These are phyloP conservation scores for Plantago elongata DNA, from an alignment of 257 asterid species.

Conservation along the genomic window DNA sequence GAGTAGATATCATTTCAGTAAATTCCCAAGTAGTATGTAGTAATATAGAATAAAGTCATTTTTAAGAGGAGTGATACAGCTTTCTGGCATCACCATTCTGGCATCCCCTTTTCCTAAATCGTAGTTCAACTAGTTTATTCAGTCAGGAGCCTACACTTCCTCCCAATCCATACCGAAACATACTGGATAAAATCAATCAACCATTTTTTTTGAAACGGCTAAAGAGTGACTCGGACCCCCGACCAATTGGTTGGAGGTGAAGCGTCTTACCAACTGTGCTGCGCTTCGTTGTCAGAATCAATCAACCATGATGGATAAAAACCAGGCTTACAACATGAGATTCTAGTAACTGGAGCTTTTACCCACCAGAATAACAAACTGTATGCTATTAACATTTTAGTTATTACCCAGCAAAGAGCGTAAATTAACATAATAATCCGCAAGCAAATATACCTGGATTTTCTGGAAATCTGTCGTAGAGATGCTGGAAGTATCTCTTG, in stretches of 20 bases:
- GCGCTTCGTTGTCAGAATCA: no score
- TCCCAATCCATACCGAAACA: neutral
- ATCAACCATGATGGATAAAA: neutral
- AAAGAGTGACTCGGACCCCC: no score
- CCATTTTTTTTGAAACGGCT: no score
- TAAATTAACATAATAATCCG: constrained; percentile 2
- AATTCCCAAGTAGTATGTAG: constrained; percentile 6
- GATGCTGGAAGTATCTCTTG: constrained; percentile 36
- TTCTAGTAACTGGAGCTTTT: constrained; percentile 6
- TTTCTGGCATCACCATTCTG: neutral
- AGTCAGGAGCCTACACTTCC: neutral
- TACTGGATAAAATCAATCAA: constrained; percentile 10
- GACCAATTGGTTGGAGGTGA: no score
- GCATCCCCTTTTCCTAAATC: neutral
- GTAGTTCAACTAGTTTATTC: neutral
- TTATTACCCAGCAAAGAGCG: neutral
- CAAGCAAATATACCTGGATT: constrained; percentile 53
- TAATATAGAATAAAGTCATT: no score
- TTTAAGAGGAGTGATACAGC: neutral
- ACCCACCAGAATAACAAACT: constrained; percentile 2
- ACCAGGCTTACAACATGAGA: constrained; percentile 2
- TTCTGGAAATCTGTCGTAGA: constrained; percentile 50
- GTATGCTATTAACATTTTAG: no score
- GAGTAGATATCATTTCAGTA: constrained; percentile 8
- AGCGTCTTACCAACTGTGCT: no score